A percentile compares a stretch with the other conserved stretches of the same genome.
These are phyloP conservation scores for Penicillium psychrosexuale DNA, from an alignment of 2,329 filamentous ascomycete species.

Conservation along the genomic window DNA sequence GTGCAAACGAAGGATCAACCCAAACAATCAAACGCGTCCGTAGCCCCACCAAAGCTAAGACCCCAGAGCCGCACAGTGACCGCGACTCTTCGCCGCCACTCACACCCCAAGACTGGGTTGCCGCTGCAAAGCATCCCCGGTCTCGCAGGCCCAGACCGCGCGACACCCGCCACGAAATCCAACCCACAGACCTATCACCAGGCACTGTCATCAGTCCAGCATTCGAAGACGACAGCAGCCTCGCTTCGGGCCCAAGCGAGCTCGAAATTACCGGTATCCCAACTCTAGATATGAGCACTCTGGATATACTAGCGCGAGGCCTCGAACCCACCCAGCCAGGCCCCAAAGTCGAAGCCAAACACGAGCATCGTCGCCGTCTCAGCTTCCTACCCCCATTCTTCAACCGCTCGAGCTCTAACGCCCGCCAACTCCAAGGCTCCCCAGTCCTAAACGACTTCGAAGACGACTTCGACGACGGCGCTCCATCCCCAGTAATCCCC, in stretches of 20 bases:
- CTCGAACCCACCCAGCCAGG: slow-evolving; percentile 13
- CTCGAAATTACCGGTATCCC: slow-evolving; percentile 26
- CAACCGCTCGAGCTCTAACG: slow-evolving; percentile 23
- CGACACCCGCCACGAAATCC: slow-evolving; percentile 3
- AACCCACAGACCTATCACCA: slow-evolving; percentile 2
- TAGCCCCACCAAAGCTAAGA: slow-evolving; percentile 18
- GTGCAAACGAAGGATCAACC: slow-evolving; percentile 20
- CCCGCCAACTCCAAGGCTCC: slow-evolving; percentile 27
- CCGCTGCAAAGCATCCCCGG: slow-evolving; percentile 35
- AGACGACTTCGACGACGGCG: slow-evolving; percentile 30
- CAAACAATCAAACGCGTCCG: slow-evolving; percentile 25
- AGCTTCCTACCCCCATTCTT: slow-evolving; percentile 40
- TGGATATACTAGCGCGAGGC: slow-evolving; percentile 29
- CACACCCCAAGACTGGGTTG: slow-evolving; percentile 44
- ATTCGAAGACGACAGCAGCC: slow-evolving; percentile 28
- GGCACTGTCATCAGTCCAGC: slow-evolving; percentile 20
- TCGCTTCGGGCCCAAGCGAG: slow-evolving; percentile 27
- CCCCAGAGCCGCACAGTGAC: slow-evolving; percentile 11
- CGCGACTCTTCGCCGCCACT: slow-evolving; percentile 30
- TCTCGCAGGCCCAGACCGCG: slow-evolving; percentile 15
- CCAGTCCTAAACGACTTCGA: slow-evolving; percentile 23
- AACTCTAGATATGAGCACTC: slow-evolving; percentile 31
- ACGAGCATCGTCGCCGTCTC: slow-evolving; percentile 31
- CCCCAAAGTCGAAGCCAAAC: slow-evolving; percentile 16
- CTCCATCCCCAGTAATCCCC: slow-evolving; percentile 35